phyloP scores from a whole-genome alignment of 768 basidiomycete genomes.

The Dioszegia hungarica region DNA sequence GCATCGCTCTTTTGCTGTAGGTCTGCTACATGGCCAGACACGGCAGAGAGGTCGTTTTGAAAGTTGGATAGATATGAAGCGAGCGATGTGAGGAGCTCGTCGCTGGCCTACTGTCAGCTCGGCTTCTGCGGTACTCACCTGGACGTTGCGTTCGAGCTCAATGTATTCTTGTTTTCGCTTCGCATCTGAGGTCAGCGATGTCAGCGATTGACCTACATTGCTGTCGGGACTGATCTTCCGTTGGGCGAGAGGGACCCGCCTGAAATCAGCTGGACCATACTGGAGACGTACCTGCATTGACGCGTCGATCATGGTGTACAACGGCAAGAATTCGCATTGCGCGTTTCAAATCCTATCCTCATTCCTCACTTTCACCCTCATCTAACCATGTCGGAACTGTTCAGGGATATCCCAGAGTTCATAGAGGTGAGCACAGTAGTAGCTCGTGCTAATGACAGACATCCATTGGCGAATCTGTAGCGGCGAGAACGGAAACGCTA shows the following conservation, averaged over 20 bases:
- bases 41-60: conserved; percentile 85
- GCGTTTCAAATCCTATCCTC: conserved; percentile 1
- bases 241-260: conserved; percentile 30
- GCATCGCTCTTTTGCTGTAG: conserved; percentile 84
- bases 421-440: conserved; percentile 69
- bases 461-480: conserved; percentile 81
- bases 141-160: conserved; percentile 33
- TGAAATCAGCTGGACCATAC: too few relatives aligned
- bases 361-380: neutral
- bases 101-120: conserved; percentile 63
- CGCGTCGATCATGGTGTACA: too few relatives aligned
- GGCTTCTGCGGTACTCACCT: conserved; percentile 19
- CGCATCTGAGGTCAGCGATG: conserved; percentile 12
- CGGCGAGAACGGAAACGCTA: conserved; percentile 84
- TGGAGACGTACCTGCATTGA: too few relatives aligned
- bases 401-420: conserved; percentile 84
- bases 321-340: too few relatives aligned
- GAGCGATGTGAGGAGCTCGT: conserved; percentile 75
- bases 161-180: conserved; percentile 27
- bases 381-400: conserved; percentile 50
- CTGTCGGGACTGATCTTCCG: conserved; percentile 21
- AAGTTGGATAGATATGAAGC: conserved; percentile 91
- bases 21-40: conserved; percentile 93
- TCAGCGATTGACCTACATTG: conserved; percentile 12
- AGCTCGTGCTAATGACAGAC: conserved; percentile 48